phyloP scores from a whole-genome alignment of 805 yeast genomes.

The Saccharomycopsis sp. region DNA sequence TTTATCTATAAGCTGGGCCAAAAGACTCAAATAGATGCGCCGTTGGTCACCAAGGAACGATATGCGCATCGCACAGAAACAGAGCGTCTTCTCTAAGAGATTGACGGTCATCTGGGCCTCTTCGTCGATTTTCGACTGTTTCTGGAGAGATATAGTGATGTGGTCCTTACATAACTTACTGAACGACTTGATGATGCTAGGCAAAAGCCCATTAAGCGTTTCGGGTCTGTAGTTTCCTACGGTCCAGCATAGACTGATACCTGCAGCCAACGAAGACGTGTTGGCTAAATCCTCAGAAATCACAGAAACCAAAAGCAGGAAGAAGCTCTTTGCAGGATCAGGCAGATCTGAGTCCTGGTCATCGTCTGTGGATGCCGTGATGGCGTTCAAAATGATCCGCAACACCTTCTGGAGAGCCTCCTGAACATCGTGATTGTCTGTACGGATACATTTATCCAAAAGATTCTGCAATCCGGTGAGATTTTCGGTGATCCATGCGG shows the following conservation, averaged over 20 bases:
- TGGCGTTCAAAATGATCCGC: conserved; percentile 58
- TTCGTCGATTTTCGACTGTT: conserved; percentile 36
- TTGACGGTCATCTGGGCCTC: conserved; percentile 78
- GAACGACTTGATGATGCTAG: conserved; percentile 76
- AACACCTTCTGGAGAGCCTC: conserved; percentile 75
- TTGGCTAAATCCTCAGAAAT: conserved; percentile 70
- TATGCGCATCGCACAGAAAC: conserved; percentile 73
- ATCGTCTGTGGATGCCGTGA: conserved; percentile 43
- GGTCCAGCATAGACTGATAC: conserved; percentile 78
- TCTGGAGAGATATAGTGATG: conserved; percentile 45
- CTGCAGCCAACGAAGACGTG: conserved; percentile 70
- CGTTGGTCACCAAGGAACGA: conserved; percentile 90
- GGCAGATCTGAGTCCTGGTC: conserved; percentile 42
- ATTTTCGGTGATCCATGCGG: conserved; percentile 77
- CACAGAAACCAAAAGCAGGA: conserved; percentile 53
- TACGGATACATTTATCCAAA: conserved; percentile 78
- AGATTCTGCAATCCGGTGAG: conserved; percentile 62
- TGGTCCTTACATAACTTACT: conserved; percentile 88
- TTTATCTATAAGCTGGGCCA: conserved; percentile 87
- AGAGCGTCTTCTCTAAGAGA: conserved; percentile 66
- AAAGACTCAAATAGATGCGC: conserved; percentile 73
- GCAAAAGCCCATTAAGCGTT: conserved; percentile 66
- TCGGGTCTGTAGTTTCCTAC: conserved; percentile 72
- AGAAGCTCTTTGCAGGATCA: conserved; percentile 51
- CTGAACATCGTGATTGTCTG: conserved; percentile 83